Evolutionary conservation across 2,329 filamentous ascomycete species (phyloP), one percentile per base, ranked within the genome.

Genomic region (Colletotrichum sp.): DNA sequence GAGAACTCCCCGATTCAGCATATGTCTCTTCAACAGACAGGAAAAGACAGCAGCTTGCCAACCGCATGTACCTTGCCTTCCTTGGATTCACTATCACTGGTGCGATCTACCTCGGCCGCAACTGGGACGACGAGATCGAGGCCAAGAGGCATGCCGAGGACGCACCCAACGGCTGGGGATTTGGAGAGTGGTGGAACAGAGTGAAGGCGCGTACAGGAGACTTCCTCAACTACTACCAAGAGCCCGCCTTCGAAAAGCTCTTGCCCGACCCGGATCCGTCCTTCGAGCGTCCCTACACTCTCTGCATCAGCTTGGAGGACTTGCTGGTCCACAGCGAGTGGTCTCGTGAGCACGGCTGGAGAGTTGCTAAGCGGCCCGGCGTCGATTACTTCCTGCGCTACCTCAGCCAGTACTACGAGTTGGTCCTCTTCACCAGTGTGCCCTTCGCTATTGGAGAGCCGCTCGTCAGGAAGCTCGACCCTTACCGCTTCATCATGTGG

Each of bases 361-460:
- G 96, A 79, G 91, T 98, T 77, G 97, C 97, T 32, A 99, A 99
- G 88, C 92, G 97, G 66, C 97, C 97, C 44, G 97, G 97, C 62
- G 92, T 98, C 77, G 97, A 99, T 87, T 99, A 99, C 88, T 99
- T 99, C 88, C 88, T 99, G 78, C 95, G 95, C 82, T 99, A 99
- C 85, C 91, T 99, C 65, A 96, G 95, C 86, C 96, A 98, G 85
- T 99, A 99, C 90, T 99, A 98, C 83, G 97, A 99, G 85, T 90
- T 99, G 71, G 97, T 99, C 68, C 92, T 99, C 78, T 99, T 99
- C 88, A 99, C 97, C 36, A 95, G 92, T 52, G 93, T 97, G 63
- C 96, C 96, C 1, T 95, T 93, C 81, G 93, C 92, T 82, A 94
- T 95, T 83, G 96, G 93, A 32, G 96, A 98, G 80, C 95, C 95